Conservation (phyloP, 257 asterid species). For the Ophiorrhiza pumila region DNA sequence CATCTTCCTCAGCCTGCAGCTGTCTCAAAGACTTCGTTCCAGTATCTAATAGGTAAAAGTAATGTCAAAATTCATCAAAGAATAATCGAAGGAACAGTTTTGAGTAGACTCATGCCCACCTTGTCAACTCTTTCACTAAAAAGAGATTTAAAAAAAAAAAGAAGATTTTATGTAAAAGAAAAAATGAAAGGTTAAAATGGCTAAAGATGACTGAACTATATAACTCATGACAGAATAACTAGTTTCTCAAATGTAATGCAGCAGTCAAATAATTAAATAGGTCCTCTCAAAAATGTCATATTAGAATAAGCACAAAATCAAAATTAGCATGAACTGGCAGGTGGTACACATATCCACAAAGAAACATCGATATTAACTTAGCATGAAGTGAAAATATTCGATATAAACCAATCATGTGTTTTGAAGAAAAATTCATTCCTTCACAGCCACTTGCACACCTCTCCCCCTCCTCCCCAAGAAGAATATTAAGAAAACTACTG, state of each 20-base stretch:
- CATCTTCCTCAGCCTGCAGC: slow-evolving; percentile 76
- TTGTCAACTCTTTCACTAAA: background rate
- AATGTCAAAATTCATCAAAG: slow-evolving; percentile 1
- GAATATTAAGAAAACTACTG: background rate
- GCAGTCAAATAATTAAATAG: background rate
- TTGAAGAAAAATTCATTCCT: background rate
- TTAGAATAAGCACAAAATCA: background rate
- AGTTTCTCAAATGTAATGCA: background rate
- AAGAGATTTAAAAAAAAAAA: background rate
- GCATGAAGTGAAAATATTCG: background rate
- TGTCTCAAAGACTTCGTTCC: slow-evolving; percentile 63
- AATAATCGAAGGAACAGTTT: background rate
- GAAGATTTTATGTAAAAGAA: background rate
- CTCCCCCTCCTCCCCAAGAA: background rate
- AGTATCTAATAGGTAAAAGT: slow-evolving; percentile 34
- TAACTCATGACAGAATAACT: background rate
- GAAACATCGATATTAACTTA: background rate
- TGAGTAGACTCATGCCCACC: background rate
- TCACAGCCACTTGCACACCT: no score
- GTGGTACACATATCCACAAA: background rate
- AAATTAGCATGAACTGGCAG: background rate
- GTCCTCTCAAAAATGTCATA: background rate
- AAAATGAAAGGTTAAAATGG: background rate
- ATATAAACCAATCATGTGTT: background rate
- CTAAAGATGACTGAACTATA: background rate